These are phyloP conservation scores for Vanilla planifolia DNA, from an alignment of 106 monocot species.

Conservation along the genomic window DNA sequence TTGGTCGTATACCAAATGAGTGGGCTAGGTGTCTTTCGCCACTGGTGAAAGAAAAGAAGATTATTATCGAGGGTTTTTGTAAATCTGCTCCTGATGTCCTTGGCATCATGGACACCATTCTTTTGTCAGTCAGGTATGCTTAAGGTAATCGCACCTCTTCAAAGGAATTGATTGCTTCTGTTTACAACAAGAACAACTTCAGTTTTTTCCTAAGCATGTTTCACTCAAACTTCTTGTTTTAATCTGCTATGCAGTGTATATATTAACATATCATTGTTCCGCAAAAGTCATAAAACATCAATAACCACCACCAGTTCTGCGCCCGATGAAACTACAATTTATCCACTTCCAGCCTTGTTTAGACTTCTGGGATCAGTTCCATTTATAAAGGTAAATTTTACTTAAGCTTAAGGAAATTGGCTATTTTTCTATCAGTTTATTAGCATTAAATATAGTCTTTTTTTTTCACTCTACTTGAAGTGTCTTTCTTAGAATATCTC, in stretches of 20 bases:
- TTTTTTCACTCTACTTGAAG: not conserved
- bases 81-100: slow-evolving; percentile 59
- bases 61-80: slow-evolving; percentile 54
- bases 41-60: slow-evolving; percentile 49
- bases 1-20: slow-evolving; percentile 92
- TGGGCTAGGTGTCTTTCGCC: slow-evolving; percentile 89
- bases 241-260: slow-evolving; percentile 46
- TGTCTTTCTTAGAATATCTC: not conserved
- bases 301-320: slow-evolving; percentile 22
- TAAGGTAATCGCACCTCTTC: slow-evolving; percentile 5
- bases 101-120: slow-evolving; percentile 72
- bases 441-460: not conserved
- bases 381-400: slow-evolving; percentile 53
- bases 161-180: not conserved
- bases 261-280: slow-evolving; percentile 63
- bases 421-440: not conserved
- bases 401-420: not conserved
- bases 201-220: not conserved
- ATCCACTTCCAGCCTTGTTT: slow-evolving; percentile 69
- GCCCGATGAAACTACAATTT: slow-evolving; percentile 45
- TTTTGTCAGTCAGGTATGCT: slow-evolving; percentile 69
- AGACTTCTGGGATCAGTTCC: slow-evolving; percentile 69
- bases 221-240: not conserved
- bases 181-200: not conserved
- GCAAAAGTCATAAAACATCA: slow-evolving; percentile 29